Percentiles rank a stretch among this genome's conserved stretches.
Evolutionary conservation across 2,329 filamentous ascomycete genomes (phyloP).

Genomic region (Arachnopeziza araneosa): DNA sequence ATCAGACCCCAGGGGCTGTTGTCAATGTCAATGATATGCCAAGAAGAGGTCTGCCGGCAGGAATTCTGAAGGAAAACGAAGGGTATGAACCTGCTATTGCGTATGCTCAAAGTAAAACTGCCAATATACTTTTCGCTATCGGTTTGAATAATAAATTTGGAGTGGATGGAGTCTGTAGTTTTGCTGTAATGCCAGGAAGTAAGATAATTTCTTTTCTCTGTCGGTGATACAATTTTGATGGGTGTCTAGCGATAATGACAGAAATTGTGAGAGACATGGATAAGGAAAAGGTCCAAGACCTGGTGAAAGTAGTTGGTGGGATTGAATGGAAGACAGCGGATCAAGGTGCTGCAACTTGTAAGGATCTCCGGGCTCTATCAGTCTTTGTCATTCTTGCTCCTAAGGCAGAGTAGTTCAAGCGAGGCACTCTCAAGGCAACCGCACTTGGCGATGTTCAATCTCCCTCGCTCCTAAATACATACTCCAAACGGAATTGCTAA

Average conservation of each 20-base stretch:
- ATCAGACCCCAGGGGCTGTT: not conserved
- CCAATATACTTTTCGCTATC: constrained; percentile 32
- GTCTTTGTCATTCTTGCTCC: too few species aligned
- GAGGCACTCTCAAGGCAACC: too few species aligned
- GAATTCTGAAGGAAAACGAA: constrained; percentile 10
- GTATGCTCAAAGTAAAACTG: constrained; percentile 42
- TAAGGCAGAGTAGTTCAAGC: too few species aligned
- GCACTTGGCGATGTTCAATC: too few species aligned
- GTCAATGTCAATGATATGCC: not conserved
- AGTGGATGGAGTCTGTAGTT: constrained; percentile 6
- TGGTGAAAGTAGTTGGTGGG: not conserved
- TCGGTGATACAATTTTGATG: not conserved
- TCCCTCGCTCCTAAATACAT: too few species aligned
- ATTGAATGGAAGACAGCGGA: not conserved
- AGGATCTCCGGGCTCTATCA: too few species aligned
- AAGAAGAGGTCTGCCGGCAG: constrained; percentile 8
- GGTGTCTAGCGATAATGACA: not conserved
- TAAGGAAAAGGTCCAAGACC: not conserved
- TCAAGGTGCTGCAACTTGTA: constrained; percentile 1
- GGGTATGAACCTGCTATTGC: constrained; percentile 9
- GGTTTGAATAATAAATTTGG: constrained; percentile 12
- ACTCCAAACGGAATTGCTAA: too few species aligned
- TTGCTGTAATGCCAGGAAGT: constrained; percentile 20
- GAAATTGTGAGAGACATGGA: not conserved
- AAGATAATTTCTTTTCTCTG: not conserved